phyloP scores from a whole-genome alignment of 768 basidiomycete genomes.

The Boletus reticulatus region DNA sequence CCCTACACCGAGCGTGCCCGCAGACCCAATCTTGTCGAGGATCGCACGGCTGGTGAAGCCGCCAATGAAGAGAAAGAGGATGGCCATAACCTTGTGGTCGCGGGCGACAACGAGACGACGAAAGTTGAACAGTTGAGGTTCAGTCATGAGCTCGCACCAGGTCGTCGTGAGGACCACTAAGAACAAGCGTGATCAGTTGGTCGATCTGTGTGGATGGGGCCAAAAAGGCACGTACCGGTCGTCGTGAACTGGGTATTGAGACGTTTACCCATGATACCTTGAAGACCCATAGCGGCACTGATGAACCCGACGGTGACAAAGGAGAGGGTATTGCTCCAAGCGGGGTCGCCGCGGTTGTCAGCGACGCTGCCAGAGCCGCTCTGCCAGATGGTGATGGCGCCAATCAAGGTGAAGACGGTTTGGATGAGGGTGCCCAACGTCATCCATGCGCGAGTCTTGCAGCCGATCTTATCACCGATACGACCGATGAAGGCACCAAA shows the following conservation, averaged over 20 bases:
- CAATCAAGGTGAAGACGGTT: conserved; percentile 71
- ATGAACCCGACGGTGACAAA: conserved; percentile 77
- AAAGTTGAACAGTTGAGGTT: conserved; percentile 68
- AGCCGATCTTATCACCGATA: conserved; percentile 78
- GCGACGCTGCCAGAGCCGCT: conserved; percentile 57
- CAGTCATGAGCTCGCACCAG: conserved; percentile 86
- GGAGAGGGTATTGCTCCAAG: conserved; percentile 66
- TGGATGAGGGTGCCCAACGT: conserved; percentile 69
- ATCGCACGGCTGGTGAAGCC: conserved; percentile 66
- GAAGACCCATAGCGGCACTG: conserved; percentile 73
- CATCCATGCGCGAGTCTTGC: conserved; percentile 75
- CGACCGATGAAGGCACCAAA: conserved; percentile 76
- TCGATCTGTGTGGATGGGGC: not conserved
- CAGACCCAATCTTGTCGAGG: conserved; percentile 56
- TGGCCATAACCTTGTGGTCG: conserved; percentile 71
- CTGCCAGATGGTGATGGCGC: conserved; percentile 70
- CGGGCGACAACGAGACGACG: conserved; percentile 53
- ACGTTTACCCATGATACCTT: conserved; percentile 83
- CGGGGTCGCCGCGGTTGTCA: conserved; percentile 53
- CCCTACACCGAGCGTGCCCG: conserved; percentile 64
- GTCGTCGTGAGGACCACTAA: conserved; percentile 81
- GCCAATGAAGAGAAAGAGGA: conserved; percentile 68
- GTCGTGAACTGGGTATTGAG: conserved; percentile 78
- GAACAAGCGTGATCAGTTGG: not conserved
- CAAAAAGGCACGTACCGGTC: conserved; percentile 51